A percentile compares a stretch with the other conserved stretches of the same genome.
Evolutionary conservation across 257 asterid genomes (phyloP).

Genomic region (Scutellaria minor): DNA sequence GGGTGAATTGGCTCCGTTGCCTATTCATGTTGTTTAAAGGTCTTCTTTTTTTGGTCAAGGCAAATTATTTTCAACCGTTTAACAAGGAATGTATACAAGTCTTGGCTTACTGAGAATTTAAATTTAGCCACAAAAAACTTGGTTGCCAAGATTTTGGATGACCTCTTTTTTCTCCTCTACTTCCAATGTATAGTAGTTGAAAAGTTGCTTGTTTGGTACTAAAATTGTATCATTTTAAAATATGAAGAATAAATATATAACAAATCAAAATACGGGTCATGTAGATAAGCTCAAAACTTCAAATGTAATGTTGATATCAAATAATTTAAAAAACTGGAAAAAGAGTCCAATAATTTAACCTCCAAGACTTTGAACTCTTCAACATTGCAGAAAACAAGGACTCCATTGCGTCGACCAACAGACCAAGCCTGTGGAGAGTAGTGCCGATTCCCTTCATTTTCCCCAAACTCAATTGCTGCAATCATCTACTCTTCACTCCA

Average conservation of each 20-base stretch:
- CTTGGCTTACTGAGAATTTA: no score
- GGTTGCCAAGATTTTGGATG: no score
- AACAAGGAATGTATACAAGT: no score
- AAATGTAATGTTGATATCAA: no score
- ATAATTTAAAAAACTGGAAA: no score
- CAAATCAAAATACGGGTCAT: background rate
- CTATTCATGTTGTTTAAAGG: conserved; percentile 23
- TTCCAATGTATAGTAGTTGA: no score
- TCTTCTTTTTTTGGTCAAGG: background rate
- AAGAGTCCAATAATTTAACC: no score
- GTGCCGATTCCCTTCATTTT: conserved; percentile 65
- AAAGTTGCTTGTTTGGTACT: no score
- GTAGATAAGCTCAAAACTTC: background rate
- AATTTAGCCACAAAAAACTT: no score
- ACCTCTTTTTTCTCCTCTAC: no score
- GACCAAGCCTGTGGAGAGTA: conserved; percentile 61
- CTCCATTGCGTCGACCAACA: conserved; percentile 37
- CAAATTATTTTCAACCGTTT: no score
- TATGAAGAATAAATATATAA: background rate
- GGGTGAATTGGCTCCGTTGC: conserved; percentile 52
- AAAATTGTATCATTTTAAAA: background rate
- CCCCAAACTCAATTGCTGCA: conserved; percentile 55
- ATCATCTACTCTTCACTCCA: conserved; percentile 46
- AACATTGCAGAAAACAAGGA: background rate
- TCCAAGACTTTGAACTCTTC: background rate